phyloP scores from a whole-genome alignment of 2,329 filamentous ascomycete species.

The Fusarium sp. region DNA sequence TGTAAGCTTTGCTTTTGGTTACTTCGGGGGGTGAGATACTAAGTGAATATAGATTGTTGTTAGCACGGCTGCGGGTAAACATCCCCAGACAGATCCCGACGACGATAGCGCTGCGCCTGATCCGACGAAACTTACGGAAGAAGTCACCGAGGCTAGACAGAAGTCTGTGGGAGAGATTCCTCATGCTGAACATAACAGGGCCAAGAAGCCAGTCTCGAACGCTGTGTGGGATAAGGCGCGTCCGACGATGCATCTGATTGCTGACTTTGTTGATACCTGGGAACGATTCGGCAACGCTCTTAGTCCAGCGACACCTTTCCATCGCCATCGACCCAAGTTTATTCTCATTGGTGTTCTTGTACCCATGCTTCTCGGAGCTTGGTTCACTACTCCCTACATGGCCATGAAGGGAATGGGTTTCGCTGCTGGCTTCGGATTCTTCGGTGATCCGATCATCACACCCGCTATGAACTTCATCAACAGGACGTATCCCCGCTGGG shows the following conservation, averaged over 20 bases:
- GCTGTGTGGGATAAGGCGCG: conserved; percentile 81
- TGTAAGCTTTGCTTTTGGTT: conserved; percentile 33
- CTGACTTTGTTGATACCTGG: conserved; percentile 60
- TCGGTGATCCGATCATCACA: conserved; percentile 78
- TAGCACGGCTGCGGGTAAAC: conserved; percentile 79
- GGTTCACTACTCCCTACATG: conserved; percentile 66
- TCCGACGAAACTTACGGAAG: conserved; percentile 49
- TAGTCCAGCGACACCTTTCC: conserved; percentile 72
- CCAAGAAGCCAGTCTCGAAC: conserved; percentile 79
- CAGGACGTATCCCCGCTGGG: conserved; percentile 73
- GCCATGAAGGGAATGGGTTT: conserved; percentile 73
- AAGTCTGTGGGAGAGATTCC: conserved; percentile 59
- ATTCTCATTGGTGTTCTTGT: conserved; percentile 63
- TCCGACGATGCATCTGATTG: conserved; percentile 71
- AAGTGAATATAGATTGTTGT: conserved; percentile 65
- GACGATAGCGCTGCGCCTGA: conserved; percentile 65
- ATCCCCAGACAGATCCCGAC: conserved; percentile 71
- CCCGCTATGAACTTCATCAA: conserved; percentile 69
- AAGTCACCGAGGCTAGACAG: conserved; percentile 53
- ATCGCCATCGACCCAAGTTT: conserved; percentile 59
- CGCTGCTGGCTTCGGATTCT: conserved; percentile 77
- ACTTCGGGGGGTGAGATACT: background rate
- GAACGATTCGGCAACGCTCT: conserved; percentile 64
- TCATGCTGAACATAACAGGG: conserved; percentile 67
- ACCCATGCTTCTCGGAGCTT: conserved; percentile 61